Evolutionary conservation across 1,284 basidiomycete species (phyloP).

Genomic region (Erythrobasidium hasegawianum): DNA sequence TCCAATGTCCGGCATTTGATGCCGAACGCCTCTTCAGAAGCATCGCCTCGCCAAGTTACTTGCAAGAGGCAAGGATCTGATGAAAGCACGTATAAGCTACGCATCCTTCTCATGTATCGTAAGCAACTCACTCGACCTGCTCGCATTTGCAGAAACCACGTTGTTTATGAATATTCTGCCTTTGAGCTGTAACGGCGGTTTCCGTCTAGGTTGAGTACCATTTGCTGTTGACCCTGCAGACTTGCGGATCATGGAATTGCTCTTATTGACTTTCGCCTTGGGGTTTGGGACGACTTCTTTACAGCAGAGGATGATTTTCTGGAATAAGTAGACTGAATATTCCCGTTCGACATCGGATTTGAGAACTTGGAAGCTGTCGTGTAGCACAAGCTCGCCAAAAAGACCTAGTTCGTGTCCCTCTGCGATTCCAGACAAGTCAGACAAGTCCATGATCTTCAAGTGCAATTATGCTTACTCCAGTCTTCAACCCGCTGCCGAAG

Average conservation of each 20-base stretch:
- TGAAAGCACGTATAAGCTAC: slow-evolving; percentile 4
- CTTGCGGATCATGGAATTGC: slow-evolving; percentile 43
- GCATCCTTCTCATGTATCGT: slow-evolving; percentile 51
- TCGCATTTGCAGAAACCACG: slow-evolving; percentile 69
- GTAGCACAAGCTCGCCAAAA: slow-evolving; percentile 87
- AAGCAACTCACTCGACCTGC: slow-evolving; percentile 41
- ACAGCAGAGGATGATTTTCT: slow-evolving; percentile 98
- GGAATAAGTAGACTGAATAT: slow-evolving; percentile 97
- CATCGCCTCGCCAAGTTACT: slow-evolving; percentile 88
- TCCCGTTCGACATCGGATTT: slow-evolving; percentile 96
- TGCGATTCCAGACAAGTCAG: slow-evolving; percentile 5
- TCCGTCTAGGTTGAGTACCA: slow-evolving; percentile 20
- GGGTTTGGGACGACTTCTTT: slow-evolving; percentile 64
- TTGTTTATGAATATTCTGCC: slow-evolving; percentile 97
- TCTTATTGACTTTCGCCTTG: slow-evolving; percentile 51
- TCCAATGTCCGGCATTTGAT: slow-evolving; percentile 90
- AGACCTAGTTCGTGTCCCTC: slow-evolving; percentile 88
- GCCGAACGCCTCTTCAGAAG: slow-evolving; percentile 73
- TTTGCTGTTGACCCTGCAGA: slow-evolving; percentile 58
- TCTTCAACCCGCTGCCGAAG: slow-evolving; percentile 89
- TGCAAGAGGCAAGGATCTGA: slow-evolving; percentile 56
- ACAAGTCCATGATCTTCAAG: not conserved
- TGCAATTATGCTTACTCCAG: slow-evolving; percentile 60
- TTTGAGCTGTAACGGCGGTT: slow-evolving; percentile 67
- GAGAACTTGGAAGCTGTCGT: slow-evolving; percentile 92